Conservation (phyloP, 208 protist genomes). For the Giardia muris region DNA sequence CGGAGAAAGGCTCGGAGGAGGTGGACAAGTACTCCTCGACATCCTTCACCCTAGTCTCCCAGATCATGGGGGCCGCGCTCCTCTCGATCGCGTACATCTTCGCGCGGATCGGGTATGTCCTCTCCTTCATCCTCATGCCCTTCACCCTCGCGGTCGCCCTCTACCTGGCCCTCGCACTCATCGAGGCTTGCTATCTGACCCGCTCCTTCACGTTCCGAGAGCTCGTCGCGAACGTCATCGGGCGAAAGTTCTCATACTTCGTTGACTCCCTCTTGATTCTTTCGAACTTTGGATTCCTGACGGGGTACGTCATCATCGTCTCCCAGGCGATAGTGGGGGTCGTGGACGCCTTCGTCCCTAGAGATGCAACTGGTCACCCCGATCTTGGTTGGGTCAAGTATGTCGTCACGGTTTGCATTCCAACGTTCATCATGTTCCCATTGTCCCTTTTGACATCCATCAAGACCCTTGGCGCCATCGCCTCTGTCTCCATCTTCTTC, state of each 20-base stretch:
- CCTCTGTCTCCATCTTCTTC: conserved; percentile 4
- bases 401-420: neutral
- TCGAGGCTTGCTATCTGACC: neutral
- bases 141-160: neutral
- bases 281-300: neutral
- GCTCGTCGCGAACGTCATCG: neutral
- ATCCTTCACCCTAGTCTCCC: neutral
- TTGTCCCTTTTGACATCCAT: neutral
- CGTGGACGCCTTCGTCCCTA: neutral
- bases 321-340: neutral
- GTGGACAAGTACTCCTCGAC: too few species aligned
- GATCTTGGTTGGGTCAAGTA: neutral
- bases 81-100: neutral
- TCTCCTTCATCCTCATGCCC: neutral
- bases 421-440: neutral
- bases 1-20: too few species aligned
- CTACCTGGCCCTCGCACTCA: neutral
- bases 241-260: neutral
- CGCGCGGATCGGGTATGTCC: neutral
- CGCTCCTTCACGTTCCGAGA: neutral
- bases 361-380: too few species aligned
- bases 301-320: neutral
- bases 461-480: neutral
- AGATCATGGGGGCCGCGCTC: neutral
- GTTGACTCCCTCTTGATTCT: neutral